Evolutionary conservation across 495 filamentous ascomycete species (phyloP).

Genomic region (Penicilliopsis zonata): DNA sequence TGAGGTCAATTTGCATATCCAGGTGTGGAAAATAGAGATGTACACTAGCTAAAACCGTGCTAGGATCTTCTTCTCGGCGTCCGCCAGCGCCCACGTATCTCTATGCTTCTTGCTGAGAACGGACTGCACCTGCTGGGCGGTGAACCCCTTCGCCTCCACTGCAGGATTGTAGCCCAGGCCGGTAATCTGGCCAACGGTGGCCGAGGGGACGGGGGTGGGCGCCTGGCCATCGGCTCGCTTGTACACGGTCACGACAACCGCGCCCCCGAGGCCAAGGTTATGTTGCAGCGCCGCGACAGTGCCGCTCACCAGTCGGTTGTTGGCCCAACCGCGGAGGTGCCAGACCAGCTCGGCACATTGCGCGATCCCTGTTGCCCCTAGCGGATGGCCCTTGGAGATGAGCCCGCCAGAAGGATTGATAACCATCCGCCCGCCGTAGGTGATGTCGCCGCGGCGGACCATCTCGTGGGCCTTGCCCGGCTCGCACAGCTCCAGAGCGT

Average conservation of each 20-base stretch:
- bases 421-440: slow-evolving; percentile 77
- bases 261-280: slow-evolving; percentile 87
- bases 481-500: slow-evolving; percentile 69
- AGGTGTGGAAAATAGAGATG: too few relatives aligned
- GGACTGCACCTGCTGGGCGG: slow-evolving; percentile 54
- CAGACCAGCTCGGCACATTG: slow-evolving; percentile 94
- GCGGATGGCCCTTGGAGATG: slow-evolving; percentile 91
- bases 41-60: slow-evolving; percentile 44
- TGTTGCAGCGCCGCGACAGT: slow-evolving; percentile 76
- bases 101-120: slow-evolving; percentile 59
- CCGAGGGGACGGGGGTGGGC: slow-evolving; percentile 41
- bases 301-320: slow-evolving; percentile 62
- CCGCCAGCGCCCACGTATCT: slow-evolving; percentile 63
- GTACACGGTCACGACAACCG: slow-evolving; percentile 84
- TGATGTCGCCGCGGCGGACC: slow-evolving; percentile 79
- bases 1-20: too few relatives aligned
- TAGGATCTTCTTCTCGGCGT: slow-evolving; percentile 58
- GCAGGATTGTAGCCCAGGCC: slow-evolving; percentile 88
- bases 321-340: slow-evolving; percentile 94
- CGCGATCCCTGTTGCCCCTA: slow-evolving; percentile 85
- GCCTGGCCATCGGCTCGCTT: slow-evolving; percentile 68
- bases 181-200: slow-evolving; percentile 46
- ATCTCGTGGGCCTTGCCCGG: slow-evolving; percentile 87
- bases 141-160: slow-evolving; percentile 76
- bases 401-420: slow-evolving; percentile 92